A percentile compares a stretch with the other conserved stretches of the same genome.
These are phyloP conservation scores for Castanospermum australe DNA, from an alignment of 306 rosid genomes.

Conservation along the genomic window DNA sequence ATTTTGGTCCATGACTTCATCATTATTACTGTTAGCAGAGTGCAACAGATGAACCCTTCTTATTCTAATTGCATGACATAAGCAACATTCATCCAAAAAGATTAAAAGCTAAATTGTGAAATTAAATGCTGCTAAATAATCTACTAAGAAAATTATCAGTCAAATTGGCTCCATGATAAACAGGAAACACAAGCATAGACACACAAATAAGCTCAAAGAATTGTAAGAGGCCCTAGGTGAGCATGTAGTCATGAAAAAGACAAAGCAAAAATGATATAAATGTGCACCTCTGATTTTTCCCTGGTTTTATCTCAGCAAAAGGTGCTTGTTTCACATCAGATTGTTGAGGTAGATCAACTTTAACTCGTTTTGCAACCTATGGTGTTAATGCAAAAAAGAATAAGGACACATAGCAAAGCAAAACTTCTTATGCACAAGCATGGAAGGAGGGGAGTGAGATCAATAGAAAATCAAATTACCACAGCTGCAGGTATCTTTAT, in stretches of 20 bases:
- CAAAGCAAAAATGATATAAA: neutral
- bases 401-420: conserved; percentile 23
- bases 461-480: conserved; percentile 18
- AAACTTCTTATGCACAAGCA: conserved; percentile 4
- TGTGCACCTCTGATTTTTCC: conserved; percentile 51
- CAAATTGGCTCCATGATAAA: neutral
- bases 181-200: neutral
- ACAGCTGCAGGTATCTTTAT: neutral
- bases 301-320: conserved; percentile 35
- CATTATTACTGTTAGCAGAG: neutral
- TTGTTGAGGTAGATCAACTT: conserved; percentile 40
- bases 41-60: too few relatives aligned
- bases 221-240: neutral
- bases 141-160: neutral
- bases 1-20: neutral
- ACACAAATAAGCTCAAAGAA: neutral
- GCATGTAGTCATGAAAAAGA: neutral
- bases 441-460: neutral
- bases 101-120: neutral
- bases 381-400: conserved; percentile 4
- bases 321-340: conserved; percentile 35
- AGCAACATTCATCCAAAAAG: neutral
- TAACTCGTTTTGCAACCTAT: conserved; percentile 45
- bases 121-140: neutral
- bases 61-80: neutral